phyloP scores from a whole-genome alignment of 2,329 filamentous ascomycete species.

The Penicillium sp. region DNA sequence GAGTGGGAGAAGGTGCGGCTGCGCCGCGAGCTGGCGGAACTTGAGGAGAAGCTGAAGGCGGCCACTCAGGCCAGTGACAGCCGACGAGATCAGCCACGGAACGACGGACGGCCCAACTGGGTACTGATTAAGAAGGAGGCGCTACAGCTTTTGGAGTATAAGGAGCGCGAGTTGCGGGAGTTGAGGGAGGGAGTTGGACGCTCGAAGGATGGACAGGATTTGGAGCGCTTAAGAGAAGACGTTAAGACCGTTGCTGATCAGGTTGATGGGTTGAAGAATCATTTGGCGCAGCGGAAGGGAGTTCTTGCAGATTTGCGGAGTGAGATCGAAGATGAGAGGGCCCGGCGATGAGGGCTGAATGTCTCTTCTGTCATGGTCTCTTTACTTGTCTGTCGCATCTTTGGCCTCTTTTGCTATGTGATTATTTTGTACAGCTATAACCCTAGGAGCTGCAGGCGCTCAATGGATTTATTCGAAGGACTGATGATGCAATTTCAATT shows the following conservation, averaged over 20 bases:
- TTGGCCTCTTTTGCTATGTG: constrained; percentile 6
- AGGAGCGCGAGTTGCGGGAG: constrained; percentile 72
- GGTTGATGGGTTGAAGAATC: constrained; percentile 82
- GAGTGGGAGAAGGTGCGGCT: constrained; percentile 98
- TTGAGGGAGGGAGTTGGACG: constrained; percentile 62
- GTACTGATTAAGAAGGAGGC: constrained; percentile 91
- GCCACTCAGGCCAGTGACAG: constrained; percentile 73
- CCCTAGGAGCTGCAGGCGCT: constrained; percentile 36
- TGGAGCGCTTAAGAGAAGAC: constrained; percentile 81
- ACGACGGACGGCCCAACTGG: constrained; percentile 75
- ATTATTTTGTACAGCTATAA: constrained; percentile 33
- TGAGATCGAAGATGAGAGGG: constrained; percentile 86
- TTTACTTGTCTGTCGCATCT: constrained; percentile 12
- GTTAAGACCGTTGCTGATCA: constrained; percentile 90
- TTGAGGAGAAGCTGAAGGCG: constrained; percentile 83
- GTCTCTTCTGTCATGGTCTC: neutral
- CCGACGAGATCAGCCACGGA: constrained; percentile 54
- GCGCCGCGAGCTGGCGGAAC: constrained; percentile 85
- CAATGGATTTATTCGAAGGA: constrained; percentile 19
- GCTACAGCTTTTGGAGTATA: constrained; percentile 93
- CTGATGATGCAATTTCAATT: neutral
- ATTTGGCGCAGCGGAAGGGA: constrained; percentile 74
- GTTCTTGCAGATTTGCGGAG: constrained; percentile 73
- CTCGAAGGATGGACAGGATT: constrained; percentile 64
- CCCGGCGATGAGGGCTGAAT: constrained; percentile 39